Evolutionary conservation across 2,329 filamentous ascomycete species (phyloP), one percentile per base, ranked within the genome.

Genomic region (Malbranchea zuffiana): DNA sequence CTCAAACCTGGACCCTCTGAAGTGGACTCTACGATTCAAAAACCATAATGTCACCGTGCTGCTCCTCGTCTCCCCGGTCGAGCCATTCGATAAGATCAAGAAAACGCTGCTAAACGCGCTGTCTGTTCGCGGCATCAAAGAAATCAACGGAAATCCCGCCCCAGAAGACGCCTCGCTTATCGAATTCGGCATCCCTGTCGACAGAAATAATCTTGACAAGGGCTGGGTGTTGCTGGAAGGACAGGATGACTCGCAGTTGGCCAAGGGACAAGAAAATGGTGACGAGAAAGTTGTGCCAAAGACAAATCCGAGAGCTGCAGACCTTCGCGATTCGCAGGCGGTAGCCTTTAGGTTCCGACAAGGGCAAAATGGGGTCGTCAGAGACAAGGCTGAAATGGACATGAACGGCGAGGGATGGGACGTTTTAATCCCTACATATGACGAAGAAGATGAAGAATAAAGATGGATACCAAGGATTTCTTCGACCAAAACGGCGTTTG

Each of bases 31-130:
- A 38, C 71, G 78, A 42, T 76, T 87, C 62, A 85, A 84, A 57
- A 71, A 81, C 54, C 76, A 80, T 52, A 74, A 75, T 40, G 72
- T 77, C 49, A 86, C 80, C 3, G 67, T 85, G 45, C 74, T 82
- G 49, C 66, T 86, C 40, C 77, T 81, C 44, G 68, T 80, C 30
- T 69, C 75, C 25, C 62, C 75, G 4, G 61, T 69, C 10, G 68
- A 69, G 25, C 58, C 74, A 7, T 74, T 84, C 50, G 59, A 65
- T 11, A 57, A 65, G 1, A 62, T 82, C 41, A 75, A 75, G 39
- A 48, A 64, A 12, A 68, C 75, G 13, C 69, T 87, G 2, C 59
- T 82, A 12, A 57, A 63, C 1, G 61, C 74, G 7, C 60, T 86
- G 1, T 53, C 61, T 32, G 58, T 65, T 21, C 61, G 60, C n/a